These are phyloP conservation scores for Microsporum canis DNA, from an alignment of 2,329 filamentous ascomycete species.

Conservation along the genomic window DNA sequence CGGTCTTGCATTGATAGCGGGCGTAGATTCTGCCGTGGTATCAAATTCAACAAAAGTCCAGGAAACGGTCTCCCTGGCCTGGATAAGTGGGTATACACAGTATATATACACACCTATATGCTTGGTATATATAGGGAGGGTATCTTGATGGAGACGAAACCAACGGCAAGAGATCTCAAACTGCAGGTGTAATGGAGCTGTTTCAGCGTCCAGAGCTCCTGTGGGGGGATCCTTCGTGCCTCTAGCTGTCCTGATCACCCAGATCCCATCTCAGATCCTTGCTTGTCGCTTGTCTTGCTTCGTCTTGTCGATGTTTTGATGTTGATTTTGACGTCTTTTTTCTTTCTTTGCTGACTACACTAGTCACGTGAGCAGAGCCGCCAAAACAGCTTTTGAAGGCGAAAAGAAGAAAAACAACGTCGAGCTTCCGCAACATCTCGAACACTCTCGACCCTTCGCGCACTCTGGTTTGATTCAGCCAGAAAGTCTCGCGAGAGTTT, in stretches of 20 bases:
- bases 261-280: background rate
- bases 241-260: background rate
- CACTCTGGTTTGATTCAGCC: background rate
- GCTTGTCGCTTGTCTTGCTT: background rate
- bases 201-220: background rate
- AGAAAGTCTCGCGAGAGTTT: too few species aligned
- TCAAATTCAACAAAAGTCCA: too few species aligned
- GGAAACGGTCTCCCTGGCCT: too few species aligned
- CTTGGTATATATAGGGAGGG: background rate
- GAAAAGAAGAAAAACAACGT: background rate
- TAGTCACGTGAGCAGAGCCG: background rate
- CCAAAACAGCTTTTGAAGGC: background rate
- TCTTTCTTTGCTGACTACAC: background rate
- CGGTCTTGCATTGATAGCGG: too few species aligned
- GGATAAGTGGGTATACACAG: too few species aligned
- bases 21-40: too few species aligned
- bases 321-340: background rate
- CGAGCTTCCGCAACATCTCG: background rate
- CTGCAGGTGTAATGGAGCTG: background rate
- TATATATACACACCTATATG: too few species aligned
- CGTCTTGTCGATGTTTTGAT: background rate
- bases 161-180: background rate
- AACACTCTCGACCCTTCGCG: background rate
- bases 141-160: background rate
- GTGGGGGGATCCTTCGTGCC: background rate